Conservation (phyloP, 2,329 filamentous ascomycete genomes). For the Clarireedia monteithiana region DNA sequence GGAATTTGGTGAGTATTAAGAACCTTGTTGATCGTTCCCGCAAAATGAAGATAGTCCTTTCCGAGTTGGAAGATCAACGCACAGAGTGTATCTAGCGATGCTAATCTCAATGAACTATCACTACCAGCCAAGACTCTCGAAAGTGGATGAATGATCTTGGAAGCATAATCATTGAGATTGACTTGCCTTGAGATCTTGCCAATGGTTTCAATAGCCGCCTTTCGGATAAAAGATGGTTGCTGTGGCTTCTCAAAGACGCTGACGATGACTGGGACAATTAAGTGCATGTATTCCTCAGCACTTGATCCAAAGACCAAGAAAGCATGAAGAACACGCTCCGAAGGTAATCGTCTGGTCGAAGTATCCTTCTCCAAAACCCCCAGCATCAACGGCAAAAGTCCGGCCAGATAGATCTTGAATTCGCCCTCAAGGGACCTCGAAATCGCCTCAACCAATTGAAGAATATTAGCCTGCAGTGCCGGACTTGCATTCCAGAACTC, state of each 20-base stretch:
- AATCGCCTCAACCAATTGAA: conserved; percentile 88
- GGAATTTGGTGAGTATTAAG: conserved; percentile 73
- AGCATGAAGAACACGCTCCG: conserved; percentile 85
- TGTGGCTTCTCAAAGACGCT: conserved; percentile 85
- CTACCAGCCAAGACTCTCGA: conserved; percentile 69
- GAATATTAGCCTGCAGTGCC: conserved; percentile 80
- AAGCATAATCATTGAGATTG: conserved; percentile 93
- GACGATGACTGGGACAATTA: conserved; percentile 94
- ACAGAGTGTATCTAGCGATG: conserved; percentile 88
- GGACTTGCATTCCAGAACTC: conserved; percentile 83
- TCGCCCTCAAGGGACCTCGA: conserved; percentile 91
- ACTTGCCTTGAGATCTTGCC: conserved; percentile 92
- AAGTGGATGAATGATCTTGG: conserved; percentile 91
- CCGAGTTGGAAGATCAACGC: conserved; percentile 93
- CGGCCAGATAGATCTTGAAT: conserved; percentile 92
- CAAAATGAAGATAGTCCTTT: conserved; percentile 90
- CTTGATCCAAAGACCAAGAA: conserved; percentile 95
- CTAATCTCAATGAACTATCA: conserved; percentile 66
- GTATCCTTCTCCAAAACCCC: conserved; percentile 83
- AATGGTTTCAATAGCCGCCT: conserved; percentile 87
- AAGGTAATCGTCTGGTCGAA: conserved; percentile 67
- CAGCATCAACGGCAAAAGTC: conserved; percentile 86
- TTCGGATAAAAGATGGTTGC: conserved; percentile 71
- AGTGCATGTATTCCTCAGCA: conserved; percentile 97
- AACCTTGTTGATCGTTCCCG: conserved; percentile 85